Percentiles rank a stretch among this genome's conserved stretches.
phyloP scores from a whole-genome alignment of 2,329 filamentous ascomycete species.

The Penicillium digitatum region DNA sequence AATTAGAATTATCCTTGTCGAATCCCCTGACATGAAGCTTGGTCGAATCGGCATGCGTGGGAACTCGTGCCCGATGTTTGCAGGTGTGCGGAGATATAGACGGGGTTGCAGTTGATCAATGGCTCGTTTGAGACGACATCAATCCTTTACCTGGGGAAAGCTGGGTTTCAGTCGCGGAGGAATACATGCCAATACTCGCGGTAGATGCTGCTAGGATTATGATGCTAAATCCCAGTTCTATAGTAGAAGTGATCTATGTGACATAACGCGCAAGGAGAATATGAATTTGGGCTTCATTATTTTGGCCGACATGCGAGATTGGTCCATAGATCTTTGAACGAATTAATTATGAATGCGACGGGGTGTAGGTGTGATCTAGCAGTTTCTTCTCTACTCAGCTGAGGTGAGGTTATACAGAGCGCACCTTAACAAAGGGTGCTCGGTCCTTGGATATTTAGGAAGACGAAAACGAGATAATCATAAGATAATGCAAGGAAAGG shows the following conservation, averaged over 20 bases:
- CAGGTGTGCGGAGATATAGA: conserved; percentile 6
- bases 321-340: background rate
- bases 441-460: background rate
- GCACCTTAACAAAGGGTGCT: background rate
- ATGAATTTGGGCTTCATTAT: background rate
- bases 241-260: background rate
- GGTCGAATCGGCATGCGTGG: conserved; percentile 1
- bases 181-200: background rate
- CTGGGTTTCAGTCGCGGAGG: background rate
- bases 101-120: background rate
- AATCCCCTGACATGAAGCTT: background rate
- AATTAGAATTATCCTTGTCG: background rate
- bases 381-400: background rate
- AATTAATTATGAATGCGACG: background rate
- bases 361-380: background rate
- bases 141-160: conserved; percentile 1
- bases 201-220: background rate
- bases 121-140: conserved; percentile 3
- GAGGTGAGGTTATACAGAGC: background rate
- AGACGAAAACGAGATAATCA: background rate
- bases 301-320: background rate
- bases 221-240: background rate
- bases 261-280: background rate
- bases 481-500: background rate
- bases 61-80: conserved; percentile 1